A percentile compares a stretch with the other conserved stretches of the same genome.
Conservation (phyloP, 176 grass and related monocot genomes). For the Phoenix dactylifera region DNA sequence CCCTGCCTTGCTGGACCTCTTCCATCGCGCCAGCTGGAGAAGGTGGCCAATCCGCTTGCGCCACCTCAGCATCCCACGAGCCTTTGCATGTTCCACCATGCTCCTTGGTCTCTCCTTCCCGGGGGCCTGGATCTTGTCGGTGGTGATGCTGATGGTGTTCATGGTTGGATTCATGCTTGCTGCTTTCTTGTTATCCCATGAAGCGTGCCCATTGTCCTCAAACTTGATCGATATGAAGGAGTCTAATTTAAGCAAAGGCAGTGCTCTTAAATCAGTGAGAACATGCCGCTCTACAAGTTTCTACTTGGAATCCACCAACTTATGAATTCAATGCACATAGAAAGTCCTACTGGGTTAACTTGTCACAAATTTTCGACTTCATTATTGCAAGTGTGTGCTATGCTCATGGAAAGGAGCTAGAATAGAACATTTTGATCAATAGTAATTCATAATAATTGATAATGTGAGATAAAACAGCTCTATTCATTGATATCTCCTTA, state of each 20-base stretch:
- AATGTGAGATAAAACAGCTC: no score
- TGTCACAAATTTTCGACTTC: no score
- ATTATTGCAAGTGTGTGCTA: no score
- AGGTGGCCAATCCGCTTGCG: conserved; percentile 61
- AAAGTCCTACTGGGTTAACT: no score
- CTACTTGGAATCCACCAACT: neutral
- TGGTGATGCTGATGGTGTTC: neutral
- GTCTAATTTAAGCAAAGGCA: conserved; percentile 21
- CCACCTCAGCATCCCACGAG: conserved; percentile 52
- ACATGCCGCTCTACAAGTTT: neutral
- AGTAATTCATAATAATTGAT: no score
- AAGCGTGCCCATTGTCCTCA: conserved; percentile 76
- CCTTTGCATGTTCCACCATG: conserved; percentile 42
- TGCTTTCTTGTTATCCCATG: conserved; percentile 34
- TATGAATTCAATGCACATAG: no score
- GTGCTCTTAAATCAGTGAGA: no score
- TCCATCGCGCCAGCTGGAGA: conserved; percentile 70
- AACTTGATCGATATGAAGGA: conserved; percentile 99
- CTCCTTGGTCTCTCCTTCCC: neutral
- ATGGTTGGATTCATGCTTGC: conserved; percentile 1
- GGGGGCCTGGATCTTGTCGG: neutral
- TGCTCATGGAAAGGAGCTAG: no score
- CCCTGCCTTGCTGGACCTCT: conserved; percentile 35
- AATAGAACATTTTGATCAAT: no score
- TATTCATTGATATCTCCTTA: no score